These are phyloP conservation scores for Cudoniella acicularis DNA, from an alignment of 495 filamentous ascomycete species.

Conservation along the genomic window DNA sequence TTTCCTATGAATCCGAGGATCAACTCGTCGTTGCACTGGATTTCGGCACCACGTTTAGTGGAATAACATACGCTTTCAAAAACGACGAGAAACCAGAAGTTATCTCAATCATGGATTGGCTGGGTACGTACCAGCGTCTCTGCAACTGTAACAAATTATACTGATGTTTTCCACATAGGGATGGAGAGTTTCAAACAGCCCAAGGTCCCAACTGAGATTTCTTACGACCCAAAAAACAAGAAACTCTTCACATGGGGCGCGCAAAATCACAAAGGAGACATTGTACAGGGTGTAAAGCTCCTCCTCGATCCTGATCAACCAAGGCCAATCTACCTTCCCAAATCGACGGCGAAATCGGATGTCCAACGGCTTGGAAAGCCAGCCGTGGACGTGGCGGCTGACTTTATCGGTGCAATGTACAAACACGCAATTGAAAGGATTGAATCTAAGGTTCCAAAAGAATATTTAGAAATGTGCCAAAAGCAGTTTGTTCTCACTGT, in stretches of 20 bases:
- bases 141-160: not conserved
- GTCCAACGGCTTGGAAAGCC: conserved; percentile 27
- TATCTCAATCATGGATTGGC: conserved; percentile 17
- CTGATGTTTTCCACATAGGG: conserved; percentile 4
- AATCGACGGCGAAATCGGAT: conserved; percentile 13
- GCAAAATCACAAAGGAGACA: not conserved
- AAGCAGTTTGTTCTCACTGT: conserved; percentile 29
- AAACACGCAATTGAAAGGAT: conserved; percentile 29
- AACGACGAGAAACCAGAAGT: conserved; percentile 11
- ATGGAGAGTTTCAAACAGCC: conserved; percentile 16
- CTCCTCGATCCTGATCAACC: conserved; percentile 33
- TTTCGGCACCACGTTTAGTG: conserved; percentile 30
- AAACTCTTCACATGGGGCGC: conserved; percentile 22
- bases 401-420: conserved; percentile 19
- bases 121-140: conserved; percentile 1
- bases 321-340: conserved; percentile 21
- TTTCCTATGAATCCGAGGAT: no score
- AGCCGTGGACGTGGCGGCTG: conserved; percentile 23
- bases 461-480: conserved; percentile 19
- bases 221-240: conserved; percentile 15
- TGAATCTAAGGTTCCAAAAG: conserved; percentile 12
- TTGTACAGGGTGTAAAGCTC: conserved; percentile 29
- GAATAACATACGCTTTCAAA: conserved; percentile 26
- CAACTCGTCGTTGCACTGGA: conserved; percentile 27
- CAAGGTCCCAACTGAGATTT: conserved; percentile 26